These are phyloP conservation scores for Scheffersomyces ergatensis DNA, from an alignment of 805 yeast species.

Conservation along the genomic window DNA sequence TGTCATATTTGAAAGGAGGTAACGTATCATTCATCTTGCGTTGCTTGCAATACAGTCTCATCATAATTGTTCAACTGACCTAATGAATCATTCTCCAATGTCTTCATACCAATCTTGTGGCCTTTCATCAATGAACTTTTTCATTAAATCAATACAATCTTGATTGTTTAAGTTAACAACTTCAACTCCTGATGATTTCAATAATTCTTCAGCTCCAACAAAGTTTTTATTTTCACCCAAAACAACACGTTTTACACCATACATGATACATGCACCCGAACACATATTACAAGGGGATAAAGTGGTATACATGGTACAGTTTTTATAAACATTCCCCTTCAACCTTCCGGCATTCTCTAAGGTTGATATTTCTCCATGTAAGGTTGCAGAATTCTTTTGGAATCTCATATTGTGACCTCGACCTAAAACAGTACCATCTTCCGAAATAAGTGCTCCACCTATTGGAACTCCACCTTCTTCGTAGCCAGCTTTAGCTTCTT, in stretches of 20 bases:
- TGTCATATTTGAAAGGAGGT: no score
- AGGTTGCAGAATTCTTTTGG: slow-evolving; percentile 77
- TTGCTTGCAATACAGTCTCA: no score
- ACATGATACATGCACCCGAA: slow-evolving; percentile 86
- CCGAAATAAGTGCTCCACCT: slow-evolving; percentile 70
- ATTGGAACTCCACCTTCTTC: slow-evolving; percentile 92
- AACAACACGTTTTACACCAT: slow-evolving; percentile 84
- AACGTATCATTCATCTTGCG: no score
- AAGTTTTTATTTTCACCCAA: slow-evolving; percentile 86
- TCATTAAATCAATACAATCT: slow-evolving; percentile 71
- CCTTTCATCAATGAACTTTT: slow-evolving; percentile 69
- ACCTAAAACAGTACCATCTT: slow-evolving; percentile 80
- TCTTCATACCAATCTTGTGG: slow-evolving; percentile 84
- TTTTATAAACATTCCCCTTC: slow-evolving; percentile 72
- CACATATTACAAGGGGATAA: slow-evolving; percentile 95
- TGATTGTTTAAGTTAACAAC: slow-evolving; percentile 58
- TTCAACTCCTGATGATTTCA: slow-evolving; percentile 67
- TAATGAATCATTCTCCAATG: slow-evolving; percentile 62
- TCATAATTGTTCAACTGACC: no score
- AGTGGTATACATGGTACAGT: slow-evolving; percentile 89
- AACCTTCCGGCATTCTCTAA: slow-evolving; percentile 90
- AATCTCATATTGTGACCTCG: slow-evolving; percentile 89
- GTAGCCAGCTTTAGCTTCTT: slow-evolving; percentile 69
- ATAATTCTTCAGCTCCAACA: slow-evolving; percentile 77
- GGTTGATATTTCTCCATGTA: slow-evolving; percentile 91